A percentile compares a stretch with the other conserved stretches of the same genome.
phyloP scores from a whole-genome alignment of 192 early-diverging fungal species.

The Dissophora globulifera region DNA sequence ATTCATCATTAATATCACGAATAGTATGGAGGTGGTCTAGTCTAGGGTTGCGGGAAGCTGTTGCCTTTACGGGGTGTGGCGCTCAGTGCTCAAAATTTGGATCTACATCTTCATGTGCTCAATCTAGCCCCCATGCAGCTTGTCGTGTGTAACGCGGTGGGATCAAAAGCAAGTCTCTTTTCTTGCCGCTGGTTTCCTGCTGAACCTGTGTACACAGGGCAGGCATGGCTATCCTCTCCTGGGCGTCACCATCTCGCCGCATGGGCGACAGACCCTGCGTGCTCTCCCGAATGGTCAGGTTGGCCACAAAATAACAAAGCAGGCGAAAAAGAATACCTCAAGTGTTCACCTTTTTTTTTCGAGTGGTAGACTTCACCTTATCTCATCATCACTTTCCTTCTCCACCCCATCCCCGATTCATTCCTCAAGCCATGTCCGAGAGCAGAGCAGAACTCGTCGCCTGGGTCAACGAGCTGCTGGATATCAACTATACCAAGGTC shows the following conservation, averaged over 20 bases:
- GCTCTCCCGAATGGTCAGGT: not conserved
- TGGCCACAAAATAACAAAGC: not conserved
- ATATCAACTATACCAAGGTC: constrained; percentile 90
- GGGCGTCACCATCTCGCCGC: constrained; percentile 16
- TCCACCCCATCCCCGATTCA: not conserved
- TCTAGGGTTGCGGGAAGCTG: too few relatives aligned
- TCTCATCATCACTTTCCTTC: not conserved
- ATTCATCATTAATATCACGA: not conserved
- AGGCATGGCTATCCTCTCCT: constrained; percentile 16
- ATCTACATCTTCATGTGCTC: too few relatives aligned
- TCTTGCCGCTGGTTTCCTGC: not conserved
- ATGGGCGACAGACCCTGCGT: not conserved
- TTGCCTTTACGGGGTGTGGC: too few relatives aligned
- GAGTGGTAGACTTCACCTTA: not conserved
- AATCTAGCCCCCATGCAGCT: too few relatives aligned
- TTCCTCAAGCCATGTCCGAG: constrained; percentile 73
- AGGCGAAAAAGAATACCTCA: too few relatives aligned
- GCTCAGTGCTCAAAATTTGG: too few relatives aligned
- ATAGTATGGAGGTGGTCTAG: too few relatives aligned
- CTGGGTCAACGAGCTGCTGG: constrained; percentile 95
- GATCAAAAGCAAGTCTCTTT: not conserved
- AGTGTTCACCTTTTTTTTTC: too few relatives aligned
- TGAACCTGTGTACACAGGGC: constrained; percentile 7
- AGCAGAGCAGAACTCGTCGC: constrained; percentile 88
- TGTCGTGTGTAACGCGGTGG: too few relatives aligned